Conservation (phyloP, 768 basidiomycete genomes). For the Aureoboletus auriporus region DNA sequence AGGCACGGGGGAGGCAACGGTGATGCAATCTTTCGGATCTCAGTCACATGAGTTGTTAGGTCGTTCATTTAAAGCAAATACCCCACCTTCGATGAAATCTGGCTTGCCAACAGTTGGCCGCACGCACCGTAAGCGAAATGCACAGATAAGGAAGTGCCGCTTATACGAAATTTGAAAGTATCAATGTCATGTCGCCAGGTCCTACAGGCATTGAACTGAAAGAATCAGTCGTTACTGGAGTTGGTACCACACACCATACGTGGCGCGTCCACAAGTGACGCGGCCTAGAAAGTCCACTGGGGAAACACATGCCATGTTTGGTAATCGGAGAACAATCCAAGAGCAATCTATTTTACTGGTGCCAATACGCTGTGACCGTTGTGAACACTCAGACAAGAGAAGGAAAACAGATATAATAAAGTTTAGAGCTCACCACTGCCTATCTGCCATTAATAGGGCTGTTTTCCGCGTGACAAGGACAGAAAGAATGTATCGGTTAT, state of each 20-base stretch:
- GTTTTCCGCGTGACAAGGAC: neutral
- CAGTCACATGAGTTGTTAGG: constrained; percentile 1
- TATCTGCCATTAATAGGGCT: neutral
- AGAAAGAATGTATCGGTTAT: too few relatives aligned
- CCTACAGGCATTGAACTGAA: neutral
- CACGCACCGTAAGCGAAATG: neutral
- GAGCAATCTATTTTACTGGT: too few relatives aligned
- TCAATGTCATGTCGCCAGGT: constrained; percentile 2
- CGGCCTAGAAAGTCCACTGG: neutral
- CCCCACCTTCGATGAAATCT: neutral
- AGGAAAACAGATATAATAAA: too few relatives aligned
- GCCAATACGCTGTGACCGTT: too few relatives aligned
- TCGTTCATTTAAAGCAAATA: constrained; percentile 3
- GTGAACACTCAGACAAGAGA: neutral
- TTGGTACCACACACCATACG: neutral
- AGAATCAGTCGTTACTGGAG: neutral
- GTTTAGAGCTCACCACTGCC: neutral
- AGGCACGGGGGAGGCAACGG: neutral
- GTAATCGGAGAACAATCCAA: neutral
- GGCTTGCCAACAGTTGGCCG: neutral
- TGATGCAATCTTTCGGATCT: constrained; percentile 12
- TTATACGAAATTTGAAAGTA: neutral
- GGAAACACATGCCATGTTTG: neutral
- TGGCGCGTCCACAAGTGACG: neutral
- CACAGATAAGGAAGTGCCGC: constrained; percentile 5